Base-by-base conservation (phyloP, 1,284 basidiomycete genomes). In the Coriolopsis trogii region DNA sequence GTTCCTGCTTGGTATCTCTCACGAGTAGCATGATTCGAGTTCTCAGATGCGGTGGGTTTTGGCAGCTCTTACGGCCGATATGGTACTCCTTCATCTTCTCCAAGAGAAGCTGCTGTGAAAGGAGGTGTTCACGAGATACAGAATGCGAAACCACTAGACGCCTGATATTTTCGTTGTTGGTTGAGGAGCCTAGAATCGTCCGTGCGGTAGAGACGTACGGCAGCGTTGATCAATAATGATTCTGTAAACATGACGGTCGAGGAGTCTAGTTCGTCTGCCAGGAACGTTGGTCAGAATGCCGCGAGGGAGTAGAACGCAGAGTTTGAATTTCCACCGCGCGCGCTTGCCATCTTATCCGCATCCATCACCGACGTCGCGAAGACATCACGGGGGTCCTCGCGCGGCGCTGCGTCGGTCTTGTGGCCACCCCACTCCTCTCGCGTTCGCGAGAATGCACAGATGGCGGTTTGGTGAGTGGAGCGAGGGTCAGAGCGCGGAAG, bases 311-410 rank as follows among this genome's bases (percentile, higher is more conserved):
- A 18, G 37, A 24, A 16, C 23, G 23, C 39, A 40, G n/a, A n/a
- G n/a, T n/a, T n/a, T n/a, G n/a, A n/a, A n/a, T n/a, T n/a, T 40
- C 28, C 39, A 15, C 39, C 24, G 39, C 24, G 20, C 9, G 23
- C 6, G 23, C 13, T n/a, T 8, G 16, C 20, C 9, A 46, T 46
- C 46, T 47, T 47, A 47, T 47, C 46, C 37, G 13, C 36, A 47
- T 47, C 46, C 29, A 47, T 47, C 46, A 39, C 34, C 29, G 12
- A 23, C 28, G 38, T 45, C 24, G n/a, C 9, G 33, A 45, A 24
- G 15, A 18, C 28, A 40, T 47, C 46, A 40, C 46, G 29, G 7
- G 37, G 46, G 15, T 28, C 15, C 21, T 15, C 13, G n/a, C 8
- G 25, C 26, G 24, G 39, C 39, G 23, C 39, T 4, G 39, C 33